Percentiles rank a stretch among this genome's conserved stretches.
Evolutionary conservation across 306 rosid species (phyloP).

Genomic region (Elaeagnus macrophylla): DNA sequence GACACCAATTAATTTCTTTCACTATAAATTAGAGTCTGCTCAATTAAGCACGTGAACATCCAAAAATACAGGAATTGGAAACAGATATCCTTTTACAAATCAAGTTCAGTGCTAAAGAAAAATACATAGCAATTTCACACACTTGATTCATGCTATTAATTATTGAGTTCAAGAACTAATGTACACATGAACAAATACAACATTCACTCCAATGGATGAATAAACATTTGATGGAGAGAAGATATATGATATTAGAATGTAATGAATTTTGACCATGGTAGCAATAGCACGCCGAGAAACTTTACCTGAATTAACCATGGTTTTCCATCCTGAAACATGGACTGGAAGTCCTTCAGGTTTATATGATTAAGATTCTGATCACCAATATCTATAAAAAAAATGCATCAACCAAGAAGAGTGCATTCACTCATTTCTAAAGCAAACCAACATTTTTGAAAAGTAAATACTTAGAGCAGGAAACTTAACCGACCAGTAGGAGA

Average conservation of each 20-base stretch:
- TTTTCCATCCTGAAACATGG: slow-evolving; percentile 46
- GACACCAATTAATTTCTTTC: too few species aligned
- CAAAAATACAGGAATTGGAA: too few species aligned
- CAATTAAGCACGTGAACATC: too few species aligned
- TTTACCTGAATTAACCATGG: slow-evolving; percentile 68
- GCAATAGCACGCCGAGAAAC: slow-evolving; percentile 2
- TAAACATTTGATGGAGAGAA: background rate
- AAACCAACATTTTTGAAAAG: slow-evolving; percentile 1
- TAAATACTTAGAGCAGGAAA: slow-evolving; percentile 6
- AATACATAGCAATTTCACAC: background rate
- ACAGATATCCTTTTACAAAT: background rate
- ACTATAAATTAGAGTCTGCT: too few species aligned
- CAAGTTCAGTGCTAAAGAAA: background rate
- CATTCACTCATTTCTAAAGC: background rate
- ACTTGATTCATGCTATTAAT: background rate
- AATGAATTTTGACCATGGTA: slow-evolving; percentile 11
- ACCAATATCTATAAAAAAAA: slow-evolving; percentile 31
- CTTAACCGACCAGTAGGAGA: slow-evolving; percentile 47
- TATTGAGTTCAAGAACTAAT: background rate
- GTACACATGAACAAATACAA: background rate
- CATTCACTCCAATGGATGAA: too few species aligned
- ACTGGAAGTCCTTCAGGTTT: slow-evolving; percentile 40
- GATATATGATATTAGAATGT: background rate
- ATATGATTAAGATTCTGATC: slow-evolving; percentile 43
- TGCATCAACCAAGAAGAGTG: slow-evolving; percentile 20